phyloP scores from a whole-genome alignment of 768 basidiomycete species.

The Mycena polygramma region DNA sequence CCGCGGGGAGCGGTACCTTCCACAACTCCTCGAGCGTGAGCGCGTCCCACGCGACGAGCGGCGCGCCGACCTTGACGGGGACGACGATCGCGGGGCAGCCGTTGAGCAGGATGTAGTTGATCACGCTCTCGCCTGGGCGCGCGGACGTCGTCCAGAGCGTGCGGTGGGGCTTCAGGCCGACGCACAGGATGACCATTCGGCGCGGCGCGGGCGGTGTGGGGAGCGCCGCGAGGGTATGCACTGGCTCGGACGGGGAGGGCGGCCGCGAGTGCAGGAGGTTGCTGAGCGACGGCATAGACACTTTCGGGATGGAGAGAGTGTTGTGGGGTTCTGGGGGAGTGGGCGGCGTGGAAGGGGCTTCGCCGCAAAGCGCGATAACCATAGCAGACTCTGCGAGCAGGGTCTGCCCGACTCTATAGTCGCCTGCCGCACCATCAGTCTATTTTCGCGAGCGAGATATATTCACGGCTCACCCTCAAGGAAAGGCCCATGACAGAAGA shows the following conservation, averaged over 20 bases:
- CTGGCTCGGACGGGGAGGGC: constrained; percentile 56
- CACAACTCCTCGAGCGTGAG: constrained; percentile 71
- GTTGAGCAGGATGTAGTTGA: constrained; percentile 72
- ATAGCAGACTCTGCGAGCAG: constrained; percentile 68
- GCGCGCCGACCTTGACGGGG: constrained; percentile 70
- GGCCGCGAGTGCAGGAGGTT: constrained; percentile 63
- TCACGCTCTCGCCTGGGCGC: constrained; percentile 72
- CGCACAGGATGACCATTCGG: constrained; percentile 67
- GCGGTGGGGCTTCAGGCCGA: constrained; percentile 74
- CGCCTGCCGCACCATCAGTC: constrained; percentile 53
- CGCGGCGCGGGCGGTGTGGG: constrained; percentile 61
- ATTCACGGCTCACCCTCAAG: constrained; percentile 55
- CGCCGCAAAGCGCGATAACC: constrained; percentile 60
- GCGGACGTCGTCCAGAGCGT: constrained; percentile 70
- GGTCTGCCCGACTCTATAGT: constrained; percentile 70
- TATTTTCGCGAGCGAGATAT: background rate
- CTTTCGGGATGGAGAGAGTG: constrained; percentile 45
- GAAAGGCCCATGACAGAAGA: constrained; percentile 78
- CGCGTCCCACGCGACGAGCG: constrained; percentile 75
- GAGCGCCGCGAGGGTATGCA: constrained; percentile 57
- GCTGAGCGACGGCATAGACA: constrained; percentile 58
- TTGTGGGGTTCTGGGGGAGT: constrained; percentile 30
- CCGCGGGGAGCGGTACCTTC: constrained; percentile 44
- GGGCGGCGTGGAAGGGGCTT: constrained; percentile 42
- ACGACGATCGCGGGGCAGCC: constrained; percentile 72